phyloP scores from a whole-genome alignment of 2,329 filamentous ascomycete genomes.

The Claviceps africana region DNA sequence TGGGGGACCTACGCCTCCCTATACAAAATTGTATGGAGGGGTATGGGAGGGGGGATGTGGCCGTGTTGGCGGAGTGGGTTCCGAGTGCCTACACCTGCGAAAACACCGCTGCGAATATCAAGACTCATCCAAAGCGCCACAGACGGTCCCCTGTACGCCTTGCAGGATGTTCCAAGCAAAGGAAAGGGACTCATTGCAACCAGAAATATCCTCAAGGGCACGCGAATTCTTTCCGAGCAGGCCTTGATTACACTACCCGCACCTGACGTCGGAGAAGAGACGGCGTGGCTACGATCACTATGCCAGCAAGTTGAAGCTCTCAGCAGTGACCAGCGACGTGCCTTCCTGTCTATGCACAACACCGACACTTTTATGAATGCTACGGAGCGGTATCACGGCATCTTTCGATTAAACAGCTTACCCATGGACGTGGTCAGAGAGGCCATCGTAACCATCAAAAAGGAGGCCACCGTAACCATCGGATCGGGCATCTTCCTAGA shows the following conservation, averaged over 20 bases:
- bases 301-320: neutral
- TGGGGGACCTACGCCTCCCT: too few relatives aligned
- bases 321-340: neutral
- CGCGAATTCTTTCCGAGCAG: neutral
- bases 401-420: neutral
- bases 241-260: neutral
- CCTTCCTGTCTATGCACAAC: neutral
- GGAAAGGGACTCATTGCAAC: neutral
- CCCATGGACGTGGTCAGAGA: too few relatives aligned
- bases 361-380: neutral
- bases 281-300: neutral
- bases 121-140: neutral
- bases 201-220: neutral
- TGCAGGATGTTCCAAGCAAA: neutral
- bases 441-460: too few relatives aligned
- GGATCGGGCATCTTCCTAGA: neutral
- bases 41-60: too few relatives aligned
- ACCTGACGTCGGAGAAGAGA: neutral
- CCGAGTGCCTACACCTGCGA: too few relatives aligned
- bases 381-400: neutral
- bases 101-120: too few relatives aligned
- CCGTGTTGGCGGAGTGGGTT: too few relatives aligned
- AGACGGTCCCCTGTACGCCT: neutral
- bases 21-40: too few relatives aligned
- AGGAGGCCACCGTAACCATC: too few relatives aligned